phyloP scores from a whole-genome alignment of 2,329 filamentous ascomycete genomes.

The Colletotrichum sojae region DNA sequence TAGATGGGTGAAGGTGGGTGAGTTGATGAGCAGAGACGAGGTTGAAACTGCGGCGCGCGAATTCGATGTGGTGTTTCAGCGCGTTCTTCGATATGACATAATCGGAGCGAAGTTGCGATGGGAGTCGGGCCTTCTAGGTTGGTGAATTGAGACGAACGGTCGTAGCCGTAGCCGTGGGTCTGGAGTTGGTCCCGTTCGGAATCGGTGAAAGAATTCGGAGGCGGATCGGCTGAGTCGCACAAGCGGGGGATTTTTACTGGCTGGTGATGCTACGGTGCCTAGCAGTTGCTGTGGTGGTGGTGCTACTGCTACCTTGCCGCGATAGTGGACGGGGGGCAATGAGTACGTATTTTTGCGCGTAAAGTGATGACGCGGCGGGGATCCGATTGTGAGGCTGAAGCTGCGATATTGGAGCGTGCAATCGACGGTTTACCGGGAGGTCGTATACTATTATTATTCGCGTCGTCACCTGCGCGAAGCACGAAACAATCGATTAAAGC shows the following conservation, averaged over 20 bases:
- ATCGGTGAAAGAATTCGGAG: slow-evolving; percentile 24
- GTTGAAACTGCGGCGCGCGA: not conserved
- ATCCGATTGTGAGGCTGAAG: slow-evolving; percentile 14
- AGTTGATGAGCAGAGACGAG: not conserved
- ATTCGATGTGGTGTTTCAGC: not conserved
- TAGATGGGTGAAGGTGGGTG: not conserved
- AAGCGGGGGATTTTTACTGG: slow-evolving; percentile 24
- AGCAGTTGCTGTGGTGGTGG: not conserved
- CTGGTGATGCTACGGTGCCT: not conserved
- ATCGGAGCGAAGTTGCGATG: not conserved
- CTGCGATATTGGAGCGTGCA: not conserved
- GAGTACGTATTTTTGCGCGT: slow-evolving; percentile 27
- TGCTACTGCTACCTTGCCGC: not conserved
- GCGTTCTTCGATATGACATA: slow-evolving; percentile 24
- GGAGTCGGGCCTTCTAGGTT: not conserved
- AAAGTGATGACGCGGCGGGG: slow-evolving; percentile 27
- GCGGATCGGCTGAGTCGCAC: slow-evolving; percentile 25
- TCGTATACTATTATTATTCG: not conserved
- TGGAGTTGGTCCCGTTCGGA: slow-evolving; percentile 5
- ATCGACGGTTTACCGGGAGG: not conserved
- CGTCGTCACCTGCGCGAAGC: not conserved
- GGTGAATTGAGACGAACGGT: slow-evolving; percentile 1
- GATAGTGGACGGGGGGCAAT: not conserved
- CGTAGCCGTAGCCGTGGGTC: too few species aligned
- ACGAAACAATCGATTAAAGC: not conserved